Conservation (phyloP, 164 flowering plant genomes). For the Taxillus chinensis region DNA sequence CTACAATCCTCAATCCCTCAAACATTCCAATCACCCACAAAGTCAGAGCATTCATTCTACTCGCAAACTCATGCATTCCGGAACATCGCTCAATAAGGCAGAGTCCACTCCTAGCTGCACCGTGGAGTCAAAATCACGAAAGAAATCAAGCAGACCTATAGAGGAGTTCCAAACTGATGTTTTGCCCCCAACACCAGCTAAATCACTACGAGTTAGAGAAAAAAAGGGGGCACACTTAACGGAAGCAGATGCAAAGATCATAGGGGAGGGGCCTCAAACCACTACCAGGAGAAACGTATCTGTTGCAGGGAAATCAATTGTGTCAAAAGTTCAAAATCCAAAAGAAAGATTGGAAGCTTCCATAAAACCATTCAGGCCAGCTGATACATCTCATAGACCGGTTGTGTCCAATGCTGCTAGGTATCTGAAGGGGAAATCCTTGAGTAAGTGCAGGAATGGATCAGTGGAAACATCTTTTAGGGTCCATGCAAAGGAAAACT, state of each 20-base stretch:
- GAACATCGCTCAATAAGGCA: slow-evolving; percentile 18
- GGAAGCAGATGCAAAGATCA: slow-evolving; percentile 86
- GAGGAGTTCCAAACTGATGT: slow-evolving; percentile 72
- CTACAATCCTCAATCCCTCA: slow-evolving; percentile 45
- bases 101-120: slow-evolving; percentile 23
- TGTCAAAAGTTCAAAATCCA: slow-evolving; percentile 32
- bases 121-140: slow-evolving; percentile 35
- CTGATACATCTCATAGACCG: slow-evolving; percentile 37
- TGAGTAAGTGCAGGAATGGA: slow-evolving; percentile 66
- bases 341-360: slow-evolving; percentile 43
- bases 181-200: slow-evolving; percentile 75
- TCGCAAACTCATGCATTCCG: slow-evolving; percentile 20
- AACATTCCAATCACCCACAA: slow-evolving; percentile 25
- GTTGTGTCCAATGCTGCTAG: slow-evolving; percentile 59
- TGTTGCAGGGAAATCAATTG: slow-evolving; percentile 25
- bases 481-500: slow-evolving; percentile 28
- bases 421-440: slow-evolving; percentile 55
- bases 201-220: slow-evolving; percentile 45
- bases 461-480: slow-evolving; percentile 27
- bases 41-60: slow-evolving; percentile 27
- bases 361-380: slow-evolving; percentile 26
- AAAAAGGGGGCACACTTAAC: slow-evolving; percentile 69
- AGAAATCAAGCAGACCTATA: slow-evolving; percentile 33
- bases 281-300: slow-evolving; percentile 11
- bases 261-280: slow-evolving; percentile 42